Conservation (phyloP, 2,329 filamentous ascomycete genomes). For the Sclerotiophoma versabilis region DNA sequence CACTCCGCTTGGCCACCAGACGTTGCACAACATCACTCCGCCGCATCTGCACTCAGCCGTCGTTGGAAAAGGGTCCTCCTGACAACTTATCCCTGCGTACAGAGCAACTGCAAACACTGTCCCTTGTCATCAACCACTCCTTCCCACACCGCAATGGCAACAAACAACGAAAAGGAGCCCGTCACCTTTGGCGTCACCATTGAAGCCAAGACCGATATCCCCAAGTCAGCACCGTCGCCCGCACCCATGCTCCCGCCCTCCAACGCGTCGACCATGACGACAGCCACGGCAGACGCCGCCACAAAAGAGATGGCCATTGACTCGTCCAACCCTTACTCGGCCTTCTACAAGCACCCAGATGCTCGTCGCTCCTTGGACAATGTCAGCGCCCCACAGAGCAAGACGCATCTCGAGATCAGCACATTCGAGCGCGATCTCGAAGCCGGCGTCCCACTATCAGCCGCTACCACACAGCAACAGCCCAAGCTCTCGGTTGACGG, state of each 20-base stretch:
- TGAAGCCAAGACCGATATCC: conserved; percentile 35
- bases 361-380: conserved; percentile 52
- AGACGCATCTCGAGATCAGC: conserved; percentile 41
- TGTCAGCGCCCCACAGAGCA: conserved; percentile 33
- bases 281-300: conserved; percentile 42
- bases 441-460: conserved; percentile 41
- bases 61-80: conserved; percentile 21
- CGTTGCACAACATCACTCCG: conserved; percentile 23
- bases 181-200: conserved; percentile 55
- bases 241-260: conserved; percentile 36
- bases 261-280: conserved; percentile 42
- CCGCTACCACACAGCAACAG: conserved; percentile 48
- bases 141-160: conserved; percentile 35
- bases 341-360: conserved; percentile 58
- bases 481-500: conserved; percentile 52
- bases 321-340: conserved; percentile 52
- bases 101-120: conserved; percentile 15
- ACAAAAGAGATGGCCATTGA: conserved; percentile 43
- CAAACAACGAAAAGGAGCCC: conserved; percentile 38
- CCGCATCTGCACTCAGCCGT: conserved; percentile 24
- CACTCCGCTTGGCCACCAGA: conserved; percentile 12
- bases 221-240: conserved; percentile 15
- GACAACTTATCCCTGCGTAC: conserved; percentile 14
- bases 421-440: conserved; percentile 53
- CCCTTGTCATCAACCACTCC: conserved; percentile 15